Percentiles rank a stretch among this genome's conserved stretches.
Conservation (phyloP, 768 basidiomycete species). For the Candolleomyces efflorescens region DNA sequence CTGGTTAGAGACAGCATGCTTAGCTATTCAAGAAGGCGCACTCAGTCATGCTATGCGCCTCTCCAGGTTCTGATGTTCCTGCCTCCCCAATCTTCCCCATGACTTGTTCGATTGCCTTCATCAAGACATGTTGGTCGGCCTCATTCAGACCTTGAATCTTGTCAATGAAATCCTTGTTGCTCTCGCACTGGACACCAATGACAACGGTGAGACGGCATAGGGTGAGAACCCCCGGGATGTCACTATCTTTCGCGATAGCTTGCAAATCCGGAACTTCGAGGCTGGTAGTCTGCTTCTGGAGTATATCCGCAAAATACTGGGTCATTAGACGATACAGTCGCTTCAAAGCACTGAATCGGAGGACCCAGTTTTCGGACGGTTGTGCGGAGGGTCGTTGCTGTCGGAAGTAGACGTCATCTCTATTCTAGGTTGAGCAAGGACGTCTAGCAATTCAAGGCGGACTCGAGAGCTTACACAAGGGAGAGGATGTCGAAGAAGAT, state of each 20-base stretch:
- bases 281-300: constrained; percentile 72
- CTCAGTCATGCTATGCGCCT: constrained; percentile 70
- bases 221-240: constrained; percentile 58
- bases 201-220: constrained; percentile 82
- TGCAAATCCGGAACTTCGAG: constrained; percentile 89
- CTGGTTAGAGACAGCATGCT: constrained; percentile 5
- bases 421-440: constrained; percentile 23
- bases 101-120: constrained; percentile 92
- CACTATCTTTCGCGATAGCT: constrained; percentile 74
- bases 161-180: constrained; percentile 84
- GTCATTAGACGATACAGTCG: constrained; percentile 84
- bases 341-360: constrained; percentile 80
- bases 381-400: constrained; percentile 54
- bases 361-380: constrained; percentile 83
- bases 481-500: constrained; percentile 73
- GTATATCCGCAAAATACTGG: constrained; percentile 80
- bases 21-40: constrained; percentile 31
- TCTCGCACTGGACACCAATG: constrained; percentile 84
- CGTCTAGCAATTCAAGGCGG: not conserved
- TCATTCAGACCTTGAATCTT: constrained; percentile 84
- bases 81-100: constrained; percentile 68
- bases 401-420: constrained; percentile 78
- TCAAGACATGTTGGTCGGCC: constrained; percentile 80
- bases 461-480: constrained; percentile 53
- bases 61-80: constrained; percentile 41